These are phyloP conservation scores for Zygoascus ofunaensis DNA, from an alignment of 805 yeast species.

Conservation along the genomic window DNA sequence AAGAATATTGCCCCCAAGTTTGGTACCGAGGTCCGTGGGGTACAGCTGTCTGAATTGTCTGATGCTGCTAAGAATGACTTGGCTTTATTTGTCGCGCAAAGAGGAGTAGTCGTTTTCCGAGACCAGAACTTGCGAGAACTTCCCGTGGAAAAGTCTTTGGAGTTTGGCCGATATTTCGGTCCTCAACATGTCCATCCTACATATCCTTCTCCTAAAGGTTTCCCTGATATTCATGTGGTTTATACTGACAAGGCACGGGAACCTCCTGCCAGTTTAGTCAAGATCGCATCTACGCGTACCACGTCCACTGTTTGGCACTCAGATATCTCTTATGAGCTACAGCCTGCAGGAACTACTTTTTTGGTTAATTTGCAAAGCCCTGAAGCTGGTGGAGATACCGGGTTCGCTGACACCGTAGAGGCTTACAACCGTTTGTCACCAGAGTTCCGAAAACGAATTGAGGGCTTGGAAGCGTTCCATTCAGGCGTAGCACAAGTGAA, in stretches of 20 bases:
- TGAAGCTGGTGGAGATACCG: constrained; percentile 65
- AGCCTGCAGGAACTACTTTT: constrained; percentile 62
- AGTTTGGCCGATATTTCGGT: constrained; percentile 59
- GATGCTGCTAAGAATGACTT: constrained; percentile 56
- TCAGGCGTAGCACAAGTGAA: constrained; percentile 46
- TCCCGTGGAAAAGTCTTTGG: constrained; percentile 23
- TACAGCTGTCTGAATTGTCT: constrained; percentile 50
- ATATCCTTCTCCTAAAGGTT: constrained; percentile 53
- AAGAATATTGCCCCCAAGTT: constrained; percentile 50
- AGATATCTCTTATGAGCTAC: constrained; percentile 64
- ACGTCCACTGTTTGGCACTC: constrained; percentile 49
- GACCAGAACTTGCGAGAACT: constrained; percentile 54
- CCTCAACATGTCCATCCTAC: constrained; percentile 66
- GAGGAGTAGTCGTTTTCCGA: constrained; percentile 65
- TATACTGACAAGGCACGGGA: constrained; percentile 37
- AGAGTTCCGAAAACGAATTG: constrained; percentile 46
- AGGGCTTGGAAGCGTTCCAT: constrained; percentile 56
- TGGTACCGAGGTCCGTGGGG: constrained; percentile 55
- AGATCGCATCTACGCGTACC: constrained; percentile 8
- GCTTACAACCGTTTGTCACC: constrained; percentile 67
- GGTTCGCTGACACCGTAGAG: constrained; percentile 58
- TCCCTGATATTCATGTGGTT: constrained; percentile 54
- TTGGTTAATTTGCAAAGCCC: constrained; percentile 53
- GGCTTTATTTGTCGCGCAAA: constrained; percentile 58
- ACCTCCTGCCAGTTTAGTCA: constrained; percentile 7